Base-by-base conservation (phyloP, 2,329 filamentous ascomycete species). In the Scorias spongiosa region DNA sequence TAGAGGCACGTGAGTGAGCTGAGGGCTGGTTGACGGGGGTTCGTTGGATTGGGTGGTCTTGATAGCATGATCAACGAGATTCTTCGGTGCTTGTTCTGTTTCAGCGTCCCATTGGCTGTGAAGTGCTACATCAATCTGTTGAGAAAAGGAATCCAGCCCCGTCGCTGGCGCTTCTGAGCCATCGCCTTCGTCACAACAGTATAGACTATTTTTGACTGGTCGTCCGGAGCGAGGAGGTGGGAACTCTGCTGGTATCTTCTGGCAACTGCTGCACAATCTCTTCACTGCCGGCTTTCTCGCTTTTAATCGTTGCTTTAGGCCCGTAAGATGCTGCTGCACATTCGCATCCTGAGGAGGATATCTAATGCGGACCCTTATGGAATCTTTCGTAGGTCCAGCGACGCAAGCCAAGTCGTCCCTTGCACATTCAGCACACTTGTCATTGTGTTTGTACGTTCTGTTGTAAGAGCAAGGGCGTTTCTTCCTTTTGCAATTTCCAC, bases 401-500 rank as follows among this genome's bases (percentile, higher is more conserved):
- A 63, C 42, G 46, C 64, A 67, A 2, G 48, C 47, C n/a, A 51
- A 48, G 2, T 52, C 55, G 15, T 42, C 48, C 2, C 51, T 45
- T 5, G 30, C 44, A 45, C 64, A 66, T 17, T 57, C 48, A 20
- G 49, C 45, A 45, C 64, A 67, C 5, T 59, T 51, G 12, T 54
- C 54, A 10, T 48, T 48, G 38, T 58, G 54, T 10, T 57, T 50
- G 10, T 46, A 47, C 9, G 48, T 52, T 11, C 47, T 49, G 1
- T 39, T 50, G 48, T 63, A 66, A 0, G 63, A 65, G 46, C 64
- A 66, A 2, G 40, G 29, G 2, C 46, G 26, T 36, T 50, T 55
- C 7, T 50, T 51, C 6, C 50, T 43, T 36, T 53, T 59, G 49
- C 63, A 66, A 17, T 42, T 43, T 39, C 63, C 57, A 45, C 64